These are phyloP conservation scores for Pulveroboletus sp. DNA, from an alignment of 768 basidiomycete genomes.

Conservation along the genomic window DNA sequence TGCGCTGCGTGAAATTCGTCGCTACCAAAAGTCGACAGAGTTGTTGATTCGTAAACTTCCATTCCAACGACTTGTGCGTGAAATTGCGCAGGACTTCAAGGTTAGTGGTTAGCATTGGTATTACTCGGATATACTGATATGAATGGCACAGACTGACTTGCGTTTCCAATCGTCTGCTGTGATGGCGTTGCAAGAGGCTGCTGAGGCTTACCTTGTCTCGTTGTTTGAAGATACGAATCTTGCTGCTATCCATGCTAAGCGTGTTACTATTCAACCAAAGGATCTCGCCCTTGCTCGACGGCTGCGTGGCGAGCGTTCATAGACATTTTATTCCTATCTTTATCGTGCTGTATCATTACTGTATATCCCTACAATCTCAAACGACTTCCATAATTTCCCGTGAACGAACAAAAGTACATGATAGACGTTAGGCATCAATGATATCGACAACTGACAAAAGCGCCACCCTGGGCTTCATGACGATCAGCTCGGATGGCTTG, in stretches of 20 bases:
- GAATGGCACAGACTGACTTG: conserved; percentile 54
- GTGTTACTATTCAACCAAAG: conserved; percentile 79
- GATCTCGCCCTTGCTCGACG: conserved; percentile 76
- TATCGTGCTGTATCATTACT: neutral
- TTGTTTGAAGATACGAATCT: conserved; percentile 78
- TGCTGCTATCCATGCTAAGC: conserved; percentile 82
- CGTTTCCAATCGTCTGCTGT: conserved; percentile 90
- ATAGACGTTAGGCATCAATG: conserved; percentile 3
- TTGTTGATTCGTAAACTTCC: conserved; percentile 83
- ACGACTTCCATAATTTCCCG: too few relatives aligned
- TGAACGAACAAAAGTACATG: too few relatives aligned
- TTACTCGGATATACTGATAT: neutral
- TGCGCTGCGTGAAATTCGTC: conserved; percentile 84
- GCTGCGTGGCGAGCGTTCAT: conserved; percentile 70
- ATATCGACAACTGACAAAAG: conserved; percentile 27
- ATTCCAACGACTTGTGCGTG: conserved; percentile 86
- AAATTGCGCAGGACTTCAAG: conserved; percentile 90
- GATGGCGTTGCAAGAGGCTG: conserved; percentile 81
- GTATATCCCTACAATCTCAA: neutral
- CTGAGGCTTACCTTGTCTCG: conserved; percentile 75
- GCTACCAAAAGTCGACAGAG: conserved; percentile 86
- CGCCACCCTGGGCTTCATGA: conserved; percentile 35
- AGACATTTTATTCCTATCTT: neutral
- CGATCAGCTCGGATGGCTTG: conserved; percentile 18
- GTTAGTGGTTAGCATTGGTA: conserved; percentile 39